Percentiles rank a stretch among this genome's conserved stretches.
Evolutionary conservation across 1,139 yeast species (phyloP).

Genomic region (Scheffersomyces stambukii): DNA sequence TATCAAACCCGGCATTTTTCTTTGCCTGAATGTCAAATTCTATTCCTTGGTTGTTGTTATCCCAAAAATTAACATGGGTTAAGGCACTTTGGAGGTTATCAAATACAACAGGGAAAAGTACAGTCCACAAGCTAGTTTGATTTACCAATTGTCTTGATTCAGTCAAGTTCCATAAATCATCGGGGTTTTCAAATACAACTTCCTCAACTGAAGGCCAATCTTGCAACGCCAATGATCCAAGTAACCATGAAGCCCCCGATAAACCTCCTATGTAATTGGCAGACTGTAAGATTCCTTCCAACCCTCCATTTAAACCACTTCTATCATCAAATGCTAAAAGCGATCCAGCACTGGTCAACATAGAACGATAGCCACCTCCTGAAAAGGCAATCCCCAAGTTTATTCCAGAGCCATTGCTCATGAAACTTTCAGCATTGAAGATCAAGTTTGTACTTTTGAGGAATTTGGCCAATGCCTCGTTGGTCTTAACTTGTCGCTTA

Average conservation of each 20-base stretch:
- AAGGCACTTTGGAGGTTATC: slow-evolving; percentile 22
- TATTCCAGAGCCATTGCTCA: slow-evolving; percentile 32
- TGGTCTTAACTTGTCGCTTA: slow-evolving; percentile 50
- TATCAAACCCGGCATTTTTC: slow-evolving; percentile 28
- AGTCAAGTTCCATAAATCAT: slow-evolving; percentile 37
- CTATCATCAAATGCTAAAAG: slow-evolving; percentile 76
- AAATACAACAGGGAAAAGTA: slow-evolving; percentile 20
- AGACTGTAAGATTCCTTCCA: slow-evolving; percentile 38
- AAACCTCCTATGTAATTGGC: slow-evolving; percentile 35
- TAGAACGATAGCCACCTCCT: slow-evolving; percentile 93
- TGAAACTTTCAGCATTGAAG: slow-evolving; percentile 48
- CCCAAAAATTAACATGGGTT: slow-evolving; percentile 29
- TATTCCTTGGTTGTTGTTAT: slow-evolving; percentile 19
- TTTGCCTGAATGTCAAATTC: slow-evolving; percentile 25
- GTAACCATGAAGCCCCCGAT: slow-evolving; percentile 39
- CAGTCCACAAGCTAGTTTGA: slow-evolving; percentile 16
- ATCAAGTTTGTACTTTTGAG: slow-evolving; percentile 54
- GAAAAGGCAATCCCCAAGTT: slow-evolving; percentile 73
- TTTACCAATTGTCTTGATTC: slow-evolving; percentile 25
- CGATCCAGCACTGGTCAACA: slow-evolving; percentile 88
- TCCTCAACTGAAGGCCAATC: slow-evolving; percentile 33
- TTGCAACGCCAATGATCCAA: slow-evolving; percentile 32
- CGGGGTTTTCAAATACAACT: slow-evolving; percentile 24
- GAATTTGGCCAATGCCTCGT: slow-evolving; percentile 51
- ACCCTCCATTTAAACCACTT: slow-evolving; percentile 45